Conservation (phyloP, 805 yeast species). For the Yarrowia sp. region DNA sequence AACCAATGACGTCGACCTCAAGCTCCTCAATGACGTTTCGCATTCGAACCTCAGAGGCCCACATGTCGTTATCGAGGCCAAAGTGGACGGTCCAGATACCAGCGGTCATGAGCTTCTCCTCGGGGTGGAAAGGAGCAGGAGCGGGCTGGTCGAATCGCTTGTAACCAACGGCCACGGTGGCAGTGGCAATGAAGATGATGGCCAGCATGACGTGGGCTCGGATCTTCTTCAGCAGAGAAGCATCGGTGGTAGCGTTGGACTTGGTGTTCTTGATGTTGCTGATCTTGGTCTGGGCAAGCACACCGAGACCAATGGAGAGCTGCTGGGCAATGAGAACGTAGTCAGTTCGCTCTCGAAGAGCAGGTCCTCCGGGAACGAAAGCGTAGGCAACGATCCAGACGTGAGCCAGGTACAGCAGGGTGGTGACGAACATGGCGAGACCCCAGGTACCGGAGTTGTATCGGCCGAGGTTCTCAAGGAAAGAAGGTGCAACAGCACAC, state of each 20-base stretch:
- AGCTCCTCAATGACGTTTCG: constrained; percentile 75
- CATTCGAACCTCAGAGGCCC: constrained; percentile 95
- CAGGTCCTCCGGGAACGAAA: constrained; percentile 91
- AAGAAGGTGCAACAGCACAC: constrained; percentile 54
- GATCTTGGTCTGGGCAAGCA: constrained; percentile 36
- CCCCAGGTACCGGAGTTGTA: constrained; percentile 53
- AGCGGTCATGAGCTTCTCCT: constrained; percentile 74
- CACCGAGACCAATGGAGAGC: constrained; percentile 51
- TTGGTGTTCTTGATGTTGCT: constrained; percentile 4
- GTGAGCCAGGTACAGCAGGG: constrained; percentile 67
- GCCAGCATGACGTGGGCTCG: constrained; percentile 32
- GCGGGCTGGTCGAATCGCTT: constrained; percentile 55
- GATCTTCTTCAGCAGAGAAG: constrained; percentile 32
- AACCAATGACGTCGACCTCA: constrained; percentile 85
- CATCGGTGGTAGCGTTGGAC: constrained; percentile 27
- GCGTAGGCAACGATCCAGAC: constrained; percentile 99
- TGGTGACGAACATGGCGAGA: constrained; percentile 45
- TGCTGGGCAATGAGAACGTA: constrained; percentile 60
- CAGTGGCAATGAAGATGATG: constrained; percentile 42
- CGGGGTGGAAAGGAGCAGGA: constrained; percentile 66
- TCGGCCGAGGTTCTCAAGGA: constrained; percentile 56
- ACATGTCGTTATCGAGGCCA: constrained; percentile 95
- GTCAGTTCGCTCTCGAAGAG: constrained; percentile 85
- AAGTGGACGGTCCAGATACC: constrained; percentile 99
- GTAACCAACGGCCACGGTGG: constrained; percentile 53